Conservation (phyloP, 345 rosid species). For the Gossypium anomalum region DNA sequence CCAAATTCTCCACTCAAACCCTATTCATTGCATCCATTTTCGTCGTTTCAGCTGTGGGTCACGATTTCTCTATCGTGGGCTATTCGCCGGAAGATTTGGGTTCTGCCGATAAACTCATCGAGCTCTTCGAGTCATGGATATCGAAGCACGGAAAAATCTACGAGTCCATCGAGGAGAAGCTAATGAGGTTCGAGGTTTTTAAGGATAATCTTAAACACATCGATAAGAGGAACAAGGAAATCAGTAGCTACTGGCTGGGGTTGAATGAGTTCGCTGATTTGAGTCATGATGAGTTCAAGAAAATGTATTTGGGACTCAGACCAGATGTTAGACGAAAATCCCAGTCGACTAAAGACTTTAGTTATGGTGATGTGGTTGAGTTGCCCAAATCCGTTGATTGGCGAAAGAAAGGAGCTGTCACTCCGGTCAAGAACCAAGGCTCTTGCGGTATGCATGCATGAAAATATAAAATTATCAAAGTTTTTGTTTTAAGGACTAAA, state of each 20-base stretch:
- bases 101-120: constrained; percentile 50
- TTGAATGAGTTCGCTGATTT: constrained; percentile 58
- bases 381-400: constrained; percentile 69
- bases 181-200: constrained; percentile 62
- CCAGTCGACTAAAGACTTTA: constrained; percentile 21
- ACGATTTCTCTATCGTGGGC: constrained; percentile 74
- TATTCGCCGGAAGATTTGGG: constrained; percentile 56
- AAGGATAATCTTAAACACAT: constrained; percentile 73
- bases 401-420: constrained; percentile 73
- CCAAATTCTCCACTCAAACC: constrained; percentile 29
- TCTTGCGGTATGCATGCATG: constrained; percentile 44
- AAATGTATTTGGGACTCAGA: constrained; percentile 42
- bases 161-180: constrained; percentile 56
- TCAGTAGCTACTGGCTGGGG: constrained; percentile 52
- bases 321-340: constrained; percentile 15
- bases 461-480: too few relatives aligned
- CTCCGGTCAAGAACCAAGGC: constrained; percentile 78
- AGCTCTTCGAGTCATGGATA: constrained; percentile 74
- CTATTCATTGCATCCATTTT: constrained; percentile 30
- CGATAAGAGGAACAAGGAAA: constrained; percentile 59
- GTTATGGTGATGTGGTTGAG: constrained; percentile 30
- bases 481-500: too few relatives aligned
- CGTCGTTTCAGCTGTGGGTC: constrained; percentile 35
- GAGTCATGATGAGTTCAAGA: constrained; percentile 59
- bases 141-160: constrained; percentile 58